Evolutionary conservation across 208 protist species (phyloP), one percentile per base, ranked within the genome.

Genomic region (Acanthamoeba quina): DNA sequence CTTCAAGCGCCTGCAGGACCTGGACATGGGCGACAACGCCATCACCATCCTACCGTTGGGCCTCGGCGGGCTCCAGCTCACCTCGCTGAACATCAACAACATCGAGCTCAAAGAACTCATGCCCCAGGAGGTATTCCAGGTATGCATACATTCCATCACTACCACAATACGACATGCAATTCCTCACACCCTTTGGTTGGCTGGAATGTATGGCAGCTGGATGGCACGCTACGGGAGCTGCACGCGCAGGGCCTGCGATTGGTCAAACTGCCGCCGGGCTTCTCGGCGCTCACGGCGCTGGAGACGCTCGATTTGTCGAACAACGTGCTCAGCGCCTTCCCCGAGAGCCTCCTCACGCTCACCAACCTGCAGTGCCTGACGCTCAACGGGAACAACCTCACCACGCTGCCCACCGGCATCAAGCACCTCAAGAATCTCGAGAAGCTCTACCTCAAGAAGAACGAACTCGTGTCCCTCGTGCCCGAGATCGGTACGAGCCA

Each of bases 21-120:
- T 90, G 13, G 82, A 90, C 44, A 90, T 90, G 82, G 82, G 82
- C 49, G 54, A 68, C 82, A 90, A 90, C 34, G n/a, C 82, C 31
- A 60, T 90, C 82, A 90, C 82, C 9, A 29, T 26, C n/a, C 52
- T 90, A 13, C 82, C 82, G 7, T 11, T 15, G 34, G 82, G 82
- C 82, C 58, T 90, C n/a, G 82, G 58, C 34, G 49, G 82, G 7
- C 82, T 90, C 49, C 82, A 60, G 58, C 82, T 90, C 9, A 34
- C 31, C 26, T 70, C 31, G 21, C 58, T 90, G 52, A 68, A 70
- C 82, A 90, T 90, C 34, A 68, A 90, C 41, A 68, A 66, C 34
- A 10, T 90, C n/a, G 72, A 26, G 72, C 72, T 80, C 72, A 44
- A 49, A 13, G 72, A 80, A 26, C 72, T 80, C 72, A n/a, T 80